Conservation (phyloP, 2,329 filamentous ascomycete genomes). For the Neurospora sp. region DNA sequence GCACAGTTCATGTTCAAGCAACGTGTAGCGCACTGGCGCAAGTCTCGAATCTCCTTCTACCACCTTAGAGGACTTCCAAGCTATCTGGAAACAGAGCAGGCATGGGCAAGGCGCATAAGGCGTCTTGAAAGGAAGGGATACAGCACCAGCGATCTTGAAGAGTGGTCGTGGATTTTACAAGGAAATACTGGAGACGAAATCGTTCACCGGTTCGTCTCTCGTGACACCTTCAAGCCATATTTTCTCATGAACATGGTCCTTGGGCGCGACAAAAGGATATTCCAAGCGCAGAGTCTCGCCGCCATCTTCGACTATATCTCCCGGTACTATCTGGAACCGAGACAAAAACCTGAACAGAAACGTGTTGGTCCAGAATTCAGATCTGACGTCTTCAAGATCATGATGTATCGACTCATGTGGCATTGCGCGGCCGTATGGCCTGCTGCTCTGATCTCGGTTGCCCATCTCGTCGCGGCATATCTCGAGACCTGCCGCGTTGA, state of each 20-base stretch:
- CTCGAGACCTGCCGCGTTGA: slow-evolving; percentile 11
- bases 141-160: slow-evolving; percentile 24
- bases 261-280: slow-evolving; percentile 24
- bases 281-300: slow-evolving; percentile 21
- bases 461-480: slow-evolving; percentile 20
- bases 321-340: slow-evolving; percentile 14
- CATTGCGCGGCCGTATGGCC: slow-evolving; percentile 24
- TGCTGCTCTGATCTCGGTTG: slow-evolving; percentile 19
- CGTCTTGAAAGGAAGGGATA: slow-evolving; percentile 24
- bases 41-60: slow-evolving; percentile 7
- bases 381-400: slow-evolving; percentile 12
- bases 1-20: background rate
- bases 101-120: slow-evolving; percentile 24
- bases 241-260: slow-evolving; percentile 30
- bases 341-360: slow-evolving; percentile 7
- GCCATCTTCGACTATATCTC: slow-evolving; percentile 25
- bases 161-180: slow-evolving; percentile 33
- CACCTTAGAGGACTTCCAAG: background rate
- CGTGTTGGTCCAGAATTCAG: slow-evolving; percentile 8
- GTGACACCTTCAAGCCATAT: slow-evolving; percentile 25
- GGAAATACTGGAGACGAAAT: slow-evolving; percentile 25
- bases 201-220: slow-evolving; percentile 26
- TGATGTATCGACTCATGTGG: slow-evolving; percentile 19
- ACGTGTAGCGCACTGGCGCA: background rate
- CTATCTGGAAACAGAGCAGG: slow-evolving; percentile 12